phyloP scores from a whole-genome alignment of 805 yeast genomes.

The Lachancea nothofagi region DNA sequence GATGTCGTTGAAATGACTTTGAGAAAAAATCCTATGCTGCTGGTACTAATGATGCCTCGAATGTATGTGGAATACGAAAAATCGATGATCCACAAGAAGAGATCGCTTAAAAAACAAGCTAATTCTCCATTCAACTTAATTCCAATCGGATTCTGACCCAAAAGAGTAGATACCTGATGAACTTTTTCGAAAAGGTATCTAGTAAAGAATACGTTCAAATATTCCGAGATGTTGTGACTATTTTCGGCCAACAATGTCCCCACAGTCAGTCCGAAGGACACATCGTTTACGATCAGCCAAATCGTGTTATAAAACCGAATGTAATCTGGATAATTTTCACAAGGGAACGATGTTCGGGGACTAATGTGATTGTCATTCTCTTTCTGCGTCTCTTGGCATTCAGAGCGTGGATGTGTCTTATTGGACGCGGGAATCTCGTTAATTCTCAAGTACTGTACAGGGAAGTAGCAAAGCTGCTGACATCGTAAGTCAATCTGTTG shows the following conservation, averaged over 20 bases:
- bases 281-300: conserved; percentile 83
- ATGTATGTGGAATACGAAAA: conserved; percentile 46
- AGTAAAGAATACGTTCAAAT: conserved; percentile 27
- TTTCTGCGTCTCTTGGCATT: neutral
- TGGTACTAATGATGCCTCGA: conserved; percentile 17
- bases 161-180: conserved; percentile 53
- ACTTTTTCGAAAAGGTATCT: conserved; percentile 38
- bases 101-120: conserved; percentile 78
- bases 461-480: conserved; percentile 71
- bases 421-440: conserved; percentile 19
- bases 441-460: conserved; percentile 66
- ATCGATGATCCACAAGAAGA: conserved; percentile 77
- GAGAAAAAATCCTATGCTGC: conserved; percentile 29
- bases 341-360: conserved; percentile 29
- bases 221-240: conserved; percentile 33
- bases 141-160: conserved; percentile 90
- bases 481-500: conserved; percentile 75
- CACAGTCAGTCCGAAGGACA: conserved; percentile 63
- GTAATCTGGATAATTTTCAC: conserved; percentile 52
- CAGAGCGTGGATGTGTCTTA: neutral
- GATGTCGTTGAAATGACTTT: conserved; percentile 36
- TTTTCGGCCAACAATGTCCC: conserved; percentile 43
- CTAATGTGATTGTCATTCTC: neutral
- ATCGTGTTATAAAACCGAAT: conserved; percentile 77
- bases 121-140: conserved; percentile 84